A percentile compares a stretch with the other conserved stretches of the same genome.
Evolutionary conservation across 2,329 filamentous ascomycete genomes (phyloP).

Genomic region (Claviceps sp.): DNA sequence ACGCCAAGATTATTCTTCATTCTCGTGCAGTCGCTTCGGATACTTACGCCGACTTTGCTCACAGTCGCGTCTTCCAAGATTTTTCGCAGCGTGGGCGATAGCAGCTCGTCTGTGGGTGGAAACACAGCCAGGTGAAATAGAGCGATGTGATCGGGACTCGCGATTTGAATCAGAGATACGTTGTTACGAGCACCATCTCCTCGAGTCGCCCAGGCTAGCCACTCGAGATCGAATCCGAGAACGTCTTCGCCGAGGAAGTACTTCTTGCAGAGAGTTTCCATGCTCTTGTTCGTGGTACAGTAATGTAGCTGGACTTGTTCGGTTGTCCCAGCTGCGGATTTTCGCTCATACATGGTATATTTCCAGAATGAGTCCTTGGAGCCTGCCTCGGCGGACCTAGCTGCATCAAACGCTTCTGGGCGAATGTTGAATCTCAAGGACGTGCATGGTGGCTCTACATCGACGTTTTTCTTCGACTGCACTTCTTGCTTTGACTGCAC

Average conservation of each 20-base stretch:
- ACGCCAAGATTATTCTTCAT: slow-evolving; percentile 54
- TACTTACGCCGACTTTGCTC: slow-evolving; percentile 64
- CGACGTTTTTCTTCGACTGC: too few species aligned
- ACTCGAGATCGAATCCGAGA: slow-evolving; percentile 86
- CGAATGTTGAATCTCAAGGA: slow-evolving; percentile 18
- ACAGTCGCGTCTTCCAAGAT: slow-evolving; percentile 60
- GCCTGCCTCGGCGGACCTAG: slow-evolving; percentile 31
- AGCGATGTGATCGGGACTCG: slow-evolving; percentile 60
- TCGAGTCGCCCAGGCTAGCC: slow-evolving; percentile 43
- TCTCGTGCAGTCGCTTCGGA: slow-evolving; percentile 58
- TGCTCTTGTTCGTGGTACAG: slow-evolving; percentile 52
- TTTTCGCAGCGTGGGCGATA: slow-evolving; percentile 55
- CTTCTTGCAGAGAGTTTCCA: slow-evolving; percentile 49
- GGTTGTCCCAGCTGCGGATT: slow-evolving; percentile 25
- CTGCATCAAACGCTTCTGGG: slow-evolving; percentile 22
- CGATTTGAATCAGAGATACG: slow-evolving; percentile 72
- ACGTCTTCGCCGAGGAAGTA: slow-evolving; percentile 57
- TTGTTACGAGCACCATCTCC: slow-evolving; percentile 46
- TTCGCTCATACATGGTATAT: slow-evolving; percentile 51
- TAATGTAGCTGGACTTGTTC: slow-evolving; percentile 60
- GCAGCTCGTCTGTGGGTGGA: slow-evolving; percentile 37
- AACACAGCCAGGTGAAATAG: slow-evolving; percentile 70
- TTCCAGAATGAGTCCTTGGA: slow-evolving; percentile 50
- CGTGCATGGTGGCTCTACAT: slow-evolving; percentile 13
- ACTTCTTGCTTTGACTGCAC: not conserved